Evolutionary conservation across 2,329 filamentous ascomycete genomes (phyloP).

Genomic region (Claviceps cyperi): DNA sequence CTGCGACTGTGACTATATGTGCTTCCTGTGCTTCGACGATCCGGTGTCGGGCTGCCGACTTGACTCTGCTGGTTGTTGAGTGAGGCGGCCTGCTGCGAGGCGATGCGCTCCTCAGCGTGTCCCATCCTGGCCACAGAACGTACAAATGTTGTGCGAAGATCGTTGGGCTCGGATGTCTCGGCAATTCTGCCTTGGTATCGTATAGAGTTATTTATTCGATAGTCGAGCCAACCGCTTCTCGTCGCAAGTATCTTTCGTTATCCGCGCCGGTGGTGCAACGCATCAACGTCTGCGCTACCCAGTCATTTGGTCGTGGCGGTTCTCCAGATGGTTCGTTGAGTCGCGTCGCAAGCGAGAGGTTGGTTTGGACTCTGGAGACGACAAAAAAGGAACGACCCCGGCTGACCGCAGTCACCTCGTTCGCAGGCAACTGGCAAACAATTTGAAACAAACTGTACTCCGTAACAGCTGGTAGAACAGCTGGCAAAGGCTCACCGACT

Average conservation of each 20-base stretch:
- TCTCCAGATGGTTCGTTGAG: neutral
- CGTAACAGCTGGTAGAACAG: neutral
- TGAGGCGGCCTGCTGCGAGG: neutral
- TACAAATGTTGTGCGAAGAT: neutral
- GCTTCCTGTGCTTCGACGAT: constrained; percentile 7
- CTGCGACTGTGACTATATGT: constrained; percentile 7
- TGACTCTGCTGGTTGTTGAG: neutral
- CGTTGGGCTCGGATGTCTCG: neutral
- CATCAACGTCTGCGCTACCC: neutral
- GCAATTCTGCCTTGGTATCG: neutral
- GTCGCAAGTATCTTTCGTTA: neutral
- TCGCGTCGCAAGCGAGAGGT: neutral
- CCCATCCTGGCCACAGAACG: constrained; percentile 1
- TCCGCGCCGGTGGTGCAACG: constrained; percentile 1
- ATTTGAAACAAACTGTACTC: neutral
- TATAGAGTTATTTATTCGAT: neutral
- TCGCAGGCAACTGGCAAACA: neutral
- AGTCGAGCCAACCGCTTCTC: neutral
- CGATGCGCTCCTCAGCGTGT: constrained; percentile 1
- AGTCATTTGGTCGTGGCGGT: constrained; percentile 3
- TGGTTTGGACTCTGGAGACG: neutral
- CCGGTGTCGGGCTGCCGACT: constrained; percentile 5
- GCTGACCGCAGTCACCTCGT: neutral
- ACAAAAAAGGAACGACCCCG: neutral
- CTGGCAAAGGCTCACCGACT: constrained; percentile 5